These are phyloP conservation scores for Vaccinium darrowii DNA, from an alignment of 148 eudicot species.

Conservation along the genomic window DNA sequence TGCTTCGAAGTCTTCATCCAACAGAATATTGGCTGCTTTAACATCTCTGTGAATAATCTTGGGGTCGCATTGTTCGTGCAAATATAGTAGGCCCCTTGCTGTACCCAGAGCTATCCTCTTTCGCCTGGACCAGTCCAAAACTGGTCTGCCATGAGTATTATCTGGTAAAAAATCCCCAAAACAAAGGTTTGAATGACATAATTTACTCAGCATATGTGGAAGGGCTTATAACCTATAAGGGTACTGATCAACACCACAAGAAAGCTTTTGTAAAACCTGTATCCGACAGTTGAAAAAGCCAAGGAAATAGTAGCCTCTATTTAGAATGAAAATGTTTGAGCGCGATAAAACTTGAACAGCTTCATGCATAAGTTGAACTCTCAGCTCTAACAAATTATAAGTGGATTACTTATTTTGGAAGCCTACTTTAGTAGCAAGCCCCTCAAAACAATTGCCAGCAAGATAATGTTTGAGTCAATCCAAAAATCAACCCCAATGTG, in stretches of 20 bases:
- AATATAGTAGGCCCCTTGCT: constrained; percentile 78
- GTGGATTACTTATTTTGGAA: background rate
- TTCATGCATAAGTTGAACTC: background rate
- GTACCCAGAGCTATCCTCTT: constrained; percentile 86
- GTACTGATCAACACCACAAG: background rate
- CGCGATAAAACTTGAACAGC: background rate
- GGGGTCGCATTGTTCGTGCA: constrained; percentile 94
- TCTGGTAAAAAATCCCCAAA: constrained; percentile 34
- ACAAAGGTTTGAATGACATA: too few species aligned
- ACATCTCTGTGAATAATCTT: constrained; percentile 93
- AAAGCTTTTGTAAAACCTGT: too few species aligned
- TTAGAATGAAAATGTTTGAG: background rate
- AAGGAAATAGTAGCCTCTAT: background rate
- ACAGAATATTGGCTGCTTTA: constrained; percentile 89
- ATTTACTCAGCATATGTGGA: background rate
- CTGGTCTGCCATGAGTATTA: constrained; percentile 61
- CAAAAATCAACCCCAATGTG: background rate
- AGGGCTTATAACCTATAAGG: background rate
- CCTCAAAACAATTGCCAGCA: background rate
- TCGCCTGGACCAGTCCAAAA: constrained; percentile 82
- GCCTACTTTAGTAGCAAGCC: background rate
- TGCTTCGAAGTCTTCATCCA: constrained; percentile 91
- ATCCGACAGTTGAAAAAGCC: background rate
- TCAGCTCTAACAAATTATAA: background rate
- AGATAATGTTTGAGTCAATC: background rate